Conservation (phyloP, 2,329 filamentous ascomycete genomes). For the Pseudocercospora crystallina region DNA sequence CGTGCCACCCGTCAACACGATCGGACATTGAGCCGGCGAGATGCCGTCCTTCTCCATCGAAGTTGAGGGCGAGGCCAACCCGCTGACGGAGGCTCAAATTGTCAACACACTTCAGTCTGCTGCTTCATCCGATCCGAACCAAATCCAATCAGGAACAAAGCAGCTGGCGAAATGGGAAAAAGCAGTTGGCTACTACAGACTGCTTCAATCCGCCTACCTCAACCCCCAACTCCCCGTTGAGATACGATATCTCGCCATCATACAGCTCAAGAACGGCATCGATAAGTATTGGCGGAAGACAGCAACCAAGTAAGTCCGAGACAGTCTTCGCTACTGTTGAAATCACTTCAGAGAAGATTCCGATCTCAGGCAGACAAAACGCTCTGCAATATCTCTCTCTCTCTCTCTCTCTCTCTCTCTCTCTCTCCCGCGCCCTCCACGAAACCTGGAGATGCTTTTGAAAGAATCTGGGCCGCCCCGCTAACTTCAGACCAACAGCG, state of each 20-base stretch:
- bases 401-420: not conserved
- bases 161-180: constrained; percentile 55
- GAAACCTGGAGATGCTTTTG: not conserved
- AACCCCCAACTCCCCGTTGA: constrained; percentile 74
- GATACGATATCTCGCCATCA: constrained; percentile 83
- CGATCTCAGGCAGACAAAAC: too few species aligned
- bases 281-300: constrained; percentile 91
- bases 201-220: constrained; percentile 68
- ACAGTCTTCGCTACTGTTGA: not conserved
- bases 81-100: constrained; percentile 49
- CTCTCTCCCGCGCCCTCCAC: not conserved
- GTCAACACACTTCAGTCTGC: constrained; percentile 51
- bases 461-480: not conserved
- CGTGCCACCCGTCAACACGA: not conserved
- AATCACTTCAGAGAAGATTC: too few species aligned
- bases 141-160: constrained; percentile 53
- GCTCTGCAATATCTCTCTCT: not conserved
- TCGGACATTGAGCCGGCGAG: not conserved
- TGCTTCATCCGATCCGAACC: constrained; percentile 47
- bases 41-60: constrained; percentile 55
- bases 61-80: constrained; percentile 74
- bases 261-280: constrained; percentile 94
- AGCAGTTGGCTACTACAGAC: constrained; percentile 47
- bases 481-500: constrained; percentile 38
- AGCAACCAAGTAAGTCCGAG: constrained; percentile 47